These are phyloP conservation scores for Pleodorina starrii DNA, from an alignment of 139 green algal genomes.

Conservation along the genomic window DNA sequence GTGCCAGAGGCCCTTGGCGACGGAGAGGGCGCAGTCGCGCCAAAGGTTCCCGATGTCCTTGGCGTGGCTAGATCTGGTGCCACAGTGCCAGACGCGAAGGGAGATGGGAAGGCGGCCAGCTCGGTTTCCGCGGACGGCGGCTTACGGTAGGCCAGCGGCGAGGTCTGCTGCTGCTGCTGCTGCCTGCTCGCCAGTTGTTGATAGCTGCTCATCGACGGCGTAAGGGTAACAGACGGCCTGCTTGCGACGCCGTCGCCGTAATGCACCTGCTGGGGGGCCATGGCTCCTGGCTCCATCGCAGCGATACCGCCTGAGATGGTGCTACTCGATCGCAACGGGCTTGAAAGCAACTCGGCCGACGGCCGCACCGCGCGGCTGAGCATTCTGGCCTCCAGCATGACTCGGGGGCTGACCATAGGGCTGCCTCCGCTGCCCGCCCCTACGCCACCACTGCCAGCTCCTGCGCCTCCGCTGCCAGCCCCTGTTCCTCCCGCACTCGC, in stretches of 20 bases:
- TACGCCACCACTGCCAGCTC: background rate
- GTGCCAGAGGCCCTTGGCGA: background rate
- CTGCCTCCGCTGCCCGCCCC: no score
- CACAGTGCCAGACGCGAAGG: background rate
- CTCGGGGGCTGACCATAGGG: slow-evolving; percentile 34
- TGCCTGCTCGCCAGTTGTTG: background rate
- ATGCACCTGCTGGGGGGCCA: background rate
- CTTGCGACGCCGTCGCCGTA: background rate
- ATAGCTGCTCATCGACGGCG: background rate
- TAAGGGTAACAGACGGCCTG: background rate
- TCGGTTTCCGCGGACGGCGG: background rate
- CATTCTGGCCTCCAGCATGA: background rate
- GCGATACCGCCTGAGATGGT: background rate
- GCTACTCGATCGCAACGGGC: background rate
- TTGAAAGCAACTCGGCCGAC: background rate
- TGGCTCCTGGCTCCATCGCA: background rate
- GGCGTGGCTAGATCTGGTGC: background rate
- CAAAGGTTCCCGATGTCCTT: background rate
- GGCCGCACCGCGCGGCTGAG: background rate
- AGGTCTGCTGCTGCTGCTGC: background rate
- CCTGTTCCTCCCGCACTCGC: background rate
- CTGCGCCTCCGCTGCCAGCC: background rate
- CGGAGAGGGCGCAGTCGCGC: background rate
- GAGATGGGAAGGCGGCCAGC: background rate
- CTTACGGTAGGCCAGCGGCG: background rate